Base-by-base conservation (phyloP, 148 eudicot species). In the Oxyria digyna region DNA sequence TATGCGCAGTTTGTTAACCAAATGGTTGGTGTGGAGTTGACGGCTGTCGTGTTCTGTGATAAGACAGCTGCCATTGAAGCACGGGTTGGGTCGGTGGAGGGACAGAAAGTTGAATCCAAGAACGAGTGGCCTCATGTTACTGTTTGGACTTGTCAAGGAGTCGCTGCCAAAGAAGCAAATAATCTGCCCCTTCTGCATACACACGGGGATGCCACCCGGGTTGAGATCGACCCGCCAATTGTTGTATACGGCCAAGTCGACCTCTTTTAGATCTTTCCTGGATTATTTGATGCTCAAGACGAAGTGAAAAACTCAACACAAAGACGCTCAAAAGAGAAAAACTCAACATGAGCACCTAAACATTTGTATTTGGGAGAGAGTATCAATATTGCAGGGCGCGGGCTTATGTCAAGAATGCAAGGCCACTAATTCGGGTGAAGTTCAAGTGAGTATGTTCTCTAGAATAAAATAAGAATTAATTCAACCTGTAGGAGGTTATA, bases 91-190 rank as follows among this genome's bases (percentile, higher is more conserved):
- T 81, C 82, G 37, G 84, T 85, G 23, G 92, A 85, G 55, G 97
- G 87, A 5, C 95, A 90, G 74, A 83, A 76, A 72, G 72, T 94
- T 10, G 70, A 23, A 26, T 83, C 92, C 1, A 83, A 78, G 71
- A 94, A 90, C 38, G 73, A 82, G 76, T 94, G 98, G 97, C 96
- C 98, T 26, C 98, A 94, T 73, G 82, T 86, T 9, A 94, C 98
- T 8, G 59, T 94, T 38, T 94, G 97, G 97, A 89, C 96, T 23
- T 90, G 74, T 46, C 43, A 77, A 67, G 96, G 96, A 69, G 80
- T 80, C 70, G 10, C 73, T n/a, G 79, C 97, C 24, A 88, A 82
- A 71, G 98, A 94, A 29, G 96, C 98, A 26, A 94, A 80, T 71
- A 72, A 71, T 49, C 74, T 94, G 67, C 96, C 89, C 0, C 82